Evolutionary conservation across 108 stramenopile genomes (phyloP), one percentile per base, ranked within the genome.

Genomic region (Fragilariopsis cylindrus): DNA sequence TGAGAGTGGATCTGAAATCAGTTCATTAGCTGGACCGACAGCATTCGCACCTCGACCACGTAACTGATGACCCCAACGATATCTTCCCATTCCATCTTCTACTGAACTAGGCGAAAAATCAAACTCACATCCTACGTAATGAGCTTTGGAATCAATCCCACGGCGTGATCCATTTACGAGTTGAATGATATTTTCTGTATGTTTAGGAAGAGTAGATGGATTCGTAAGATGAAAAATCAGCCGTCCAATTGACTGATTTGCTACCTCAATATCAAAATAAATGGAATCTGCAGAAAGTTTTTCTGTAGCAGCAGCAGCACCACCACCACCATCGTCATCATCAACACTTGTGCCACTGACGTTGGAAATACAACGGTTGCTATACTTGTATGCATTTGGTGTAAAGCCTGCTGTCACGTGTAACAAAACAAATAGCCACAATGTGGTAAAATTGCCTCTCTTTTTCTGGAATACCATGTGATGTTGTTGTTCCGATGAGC

Each of bases 11-110:
- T 85, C 87, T 30, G 56, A 56, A 50, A 89, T 83, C 12, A 63
- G 54, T 74, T 87, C 72, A 48, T 83, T 74, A 2, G 77, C 65
- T 72, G 65, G 19, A 44, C 85, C 88, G 13, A 84, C 65, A 46
- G 76, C 82, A 82, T 89, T 90, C 46, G 84, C 77, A 30, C 87
- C 85, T 56, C 78, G 45, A 11, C 90, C 90, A 54, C 72, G 58
- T 52, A 84, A 72, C 16, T 58, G 60, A 73, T 90, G 90, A 1
- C 79, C 84, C 90, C 90, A 90, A 67, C 85, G 71, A 70, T 90
- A 90, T 15, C 71, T 55, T 42, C 86, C 88, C 65, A 85, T 84
- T 43, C 76, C 77, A 60, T 65, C 68, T 52, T 86, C 74, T 47
- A 87, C 69, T 3, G 76, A 65, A 41, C 72, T 55, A 3, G 85